These are phyloP conservation scores for Peronospora belbahrii DNA, from an alignment of 352 stramenopile genomes.

Conservation along the genomic window DNA sequence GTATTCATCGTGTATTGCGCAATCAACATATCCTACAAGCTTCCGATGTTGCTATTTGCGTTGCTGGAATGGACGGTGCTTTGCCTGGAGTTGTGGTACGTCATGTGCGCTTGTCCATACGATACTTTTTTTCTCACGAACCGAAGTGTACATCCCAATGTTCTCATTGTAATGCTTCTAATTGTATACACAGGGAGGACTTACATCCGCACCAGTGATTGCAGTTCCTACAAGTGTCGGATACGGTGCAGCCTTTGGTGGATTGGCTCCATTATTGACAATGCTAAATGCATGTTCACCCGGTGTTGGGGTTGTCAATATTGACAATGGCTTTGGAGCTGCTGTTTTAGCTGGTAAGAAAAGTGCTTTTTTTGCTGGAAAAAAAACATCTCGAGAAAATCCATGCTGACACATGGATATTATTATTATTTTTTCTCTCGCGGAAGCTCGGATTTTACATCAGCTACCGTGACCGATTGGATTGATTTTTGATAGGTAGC, in stretches of 20 bases:
- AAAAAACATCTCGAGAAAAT: too few relatives aligned
- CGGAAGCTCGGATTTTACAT: constrained; percentile 28
- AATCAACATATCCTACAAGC: constrained; percentile 81
- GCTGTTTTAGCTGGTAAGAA: constrained; percentile 86
- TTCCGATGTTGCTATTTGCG: constrained; percentile 91
- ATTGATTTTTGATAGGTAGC: not conserved
- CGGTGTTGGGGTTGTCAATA: constrained; percentile 98
- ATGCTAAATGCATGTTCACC: constrained; percentile 98
- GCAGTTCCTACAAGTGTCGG: constrained; percentile 91
- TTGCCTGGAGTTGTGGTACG: constrained; percentile 94
- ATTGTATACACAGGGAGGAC: constrained; percentile 40
- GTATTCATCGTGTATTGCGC: constrained; percentile 88
- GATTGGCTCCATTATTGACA: constrained; percentile 91
- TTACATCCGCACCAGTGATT: constrained; percentile 80
- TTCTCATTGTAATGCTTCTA: not conserved
- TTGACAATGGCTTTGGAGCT: constrained; percentile 97
- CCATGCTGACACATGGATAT: not conserved
- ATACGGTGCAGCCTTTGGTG: constrained; percentile 83
- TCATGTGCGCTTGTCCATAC: too few relatives aligned
- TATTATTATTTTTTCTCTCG: constrained; percentile 1
- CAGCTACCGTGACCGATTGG: constrained; percentile 14
- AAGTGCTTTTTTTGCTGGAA: too few relatives aligned
- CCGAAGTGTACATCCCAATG: too few relatives aligned
- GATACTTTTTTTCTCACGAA: too few relatives aligned
- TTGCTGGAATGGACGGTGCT: constrained; percentile 96